Conservation (phyloP, 371 early-diverging fungal genomes). For the Lichtheimia ornata region DNA sequence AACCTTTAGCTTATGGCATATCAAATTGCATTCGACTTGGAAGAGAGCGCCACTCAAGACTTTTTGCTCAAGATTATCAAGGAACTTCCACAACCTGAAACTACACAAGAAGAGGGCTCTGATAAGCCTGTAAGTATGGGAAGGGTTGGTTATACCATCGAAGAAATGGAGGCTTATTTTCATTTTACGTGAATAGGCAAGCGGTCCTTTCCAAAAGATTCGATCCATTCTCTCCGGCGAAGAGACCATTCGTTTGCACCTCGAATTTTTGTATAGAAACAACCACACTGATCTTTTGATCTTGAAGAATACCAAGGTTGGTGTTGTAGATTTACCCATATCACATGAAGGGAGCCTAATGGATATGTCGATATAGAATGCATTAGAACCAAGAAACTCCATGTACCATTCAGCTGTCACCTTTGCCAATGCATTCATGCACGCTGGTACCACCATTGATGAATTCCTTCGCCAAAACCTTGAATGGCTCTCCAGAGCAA, state of each 20-base stretch:
- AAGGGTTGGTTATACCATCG: neutral
- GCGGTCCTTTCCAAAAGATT: constrained; percentile 54
- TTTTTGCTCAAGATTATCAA: constrained; percentile 78
- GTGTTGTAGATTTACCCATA: neutral
- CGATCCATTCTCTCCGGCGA: constrained; percentile 85
- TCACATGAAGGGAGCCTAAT: too few species aligned
- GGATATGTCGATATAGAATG: constrained; percentile 48
- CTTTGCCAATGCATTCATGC: constrained; percentile 98
- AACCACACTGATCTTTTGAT: constrained; percentile 94
- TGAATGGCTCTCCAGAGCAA: constrained; percentile 97
- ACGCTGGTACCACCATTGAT: constrained; percentile 98
- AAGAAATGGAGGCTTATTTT: neutral
- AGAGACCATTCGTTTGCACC: constrained; percentile 83
- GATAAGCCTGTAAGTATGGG: constrained; percentile 7
- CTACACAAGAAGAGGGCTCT: constrained; percentile 24
- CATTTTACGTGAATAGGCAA: constrained; percentile 15
- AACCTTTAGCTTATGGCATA: constrained; percentile 76
- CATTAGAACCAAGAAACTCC: constrained; percentile 89
- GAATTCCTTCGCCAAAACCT: constrained; percentile 96
- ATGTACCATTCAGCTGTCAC: constrained; percentile 94
- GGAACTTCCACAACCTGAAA: constrained; percentile 51
- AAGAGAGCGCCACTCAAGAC: constrained; percentile 93
- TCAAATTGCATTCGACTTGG: constrained; percentile 97
- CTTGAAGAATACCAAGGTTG: constrained; percentile 88
- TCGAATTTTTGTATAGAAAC: constrained; percentile 94